Conservation (phyloP, 2,329 filamentous ascomycete species). For the Xylaria sp. region DNA sequence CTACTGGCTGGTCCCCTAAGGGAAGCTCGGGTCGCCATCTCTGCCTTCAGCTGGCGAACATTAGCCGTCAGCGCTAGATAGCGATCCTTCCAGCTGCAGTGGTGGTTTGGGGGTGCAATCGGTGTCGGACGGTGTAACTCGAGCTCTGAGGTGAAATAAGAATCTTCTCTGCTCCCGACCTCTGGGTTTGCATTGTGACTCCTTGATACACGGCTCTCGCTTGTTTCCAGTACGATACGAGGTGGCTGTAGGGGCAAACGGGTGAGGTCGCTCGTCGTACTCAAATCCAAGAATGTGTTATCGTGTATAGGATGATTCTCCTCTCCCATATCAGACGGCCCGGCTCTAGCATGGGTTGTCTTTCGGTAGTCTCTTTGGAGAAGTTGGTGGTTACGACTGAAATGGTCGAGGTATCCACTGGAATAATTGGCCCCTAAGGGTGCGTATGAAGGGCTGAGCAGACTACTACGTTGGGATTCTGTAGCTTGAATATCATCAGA, state of each 20-base stretch:
- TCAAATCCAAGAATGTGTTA: not conserved
- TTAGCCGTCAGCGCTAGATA: conserved; percentile 47
- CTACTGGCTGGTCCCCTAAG: conserved; percentile 15
- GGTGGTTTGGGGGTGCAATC: conserved; percentile 43
- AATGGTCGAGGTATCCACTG: not conserved
- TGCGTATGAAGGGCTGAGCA: conserved; percentile 12
- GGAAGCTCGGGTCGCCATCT: conserved; percentile 36
- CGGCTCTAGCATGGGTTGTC: not conserved
- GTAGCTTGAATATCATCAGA: conserved; percentile 6
- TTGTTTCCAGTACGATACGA: conserved; percentile 4
- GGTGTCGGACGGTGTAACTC: conserved; percentile 40
- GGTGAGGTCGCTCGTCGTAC: conserved; percentile 3
- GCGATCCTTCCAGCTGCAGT: conserved; percentile 47
- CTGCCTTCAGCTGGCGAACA: conserved; percentile 45
- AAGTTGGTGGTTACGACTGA: not conserved
- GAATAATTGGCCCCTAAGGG: conserved; percentile 2
- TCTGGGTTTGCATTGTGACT: conserved; percentile 1
- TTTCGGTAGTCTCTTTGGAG: not conserved
- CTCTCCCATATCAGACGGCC: not conserved
- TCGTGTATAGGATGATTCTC: not conserved
- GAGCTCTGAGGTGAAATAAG: conserved; percentile 16
- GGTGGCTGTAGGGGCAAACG: conserved; percentile 20
- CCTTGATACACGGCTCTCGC: conserved; percentile 1
- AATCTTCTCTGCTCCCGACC: not conserved
- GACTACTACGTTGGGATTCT: conserved; percentile 1